These are phyloP conservation scores for Blepharisma stoltei DNA, from an alignment of 73 alveolate genomes.

Conservation along the genomic window DNA sequence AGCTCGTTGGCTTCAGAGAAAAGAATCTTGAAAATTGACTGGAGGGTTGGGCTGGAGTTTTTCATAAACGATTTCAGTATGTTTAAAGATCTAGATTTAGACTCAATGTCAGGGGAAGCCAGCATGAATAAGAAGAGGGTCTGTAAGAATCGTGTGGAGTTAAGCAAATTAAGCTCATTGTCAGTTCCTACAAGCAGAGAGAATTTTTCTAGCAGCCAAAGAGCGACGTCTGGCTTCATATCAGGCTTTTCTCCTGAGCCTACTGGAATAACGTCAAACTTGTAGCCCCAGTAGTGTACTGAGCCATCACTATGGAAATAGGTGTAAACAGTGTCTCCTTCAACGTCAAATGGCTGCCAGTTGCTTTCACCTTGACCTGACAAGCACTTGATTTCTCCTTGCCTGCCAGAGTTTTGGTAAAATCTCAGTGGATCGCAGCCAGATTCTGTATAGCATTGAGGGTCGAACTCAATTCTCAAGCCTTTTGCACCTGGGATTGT, in stretches of 20 bases:
- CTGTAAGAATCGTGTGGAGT: not conserved
- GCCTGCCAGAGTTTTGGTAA: conserved; percentile 11
- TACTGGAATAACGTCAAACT: conserved; percentile 28
- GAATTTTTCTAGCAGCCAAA: not conserved
- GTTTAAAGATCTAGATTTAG: not conserved
- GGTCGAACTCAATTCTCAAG: conserved; percentile 27
- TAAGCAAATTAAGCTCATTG: conserved; percentile 1
- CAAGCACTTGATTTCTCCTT: conserved; percentile 25
- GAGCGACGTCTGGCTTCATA: conserved; percentile 18
- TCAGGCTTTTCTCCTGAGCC: not conserved
- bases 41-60: not conserved
- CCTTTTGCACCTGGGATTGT: conserved; percentile 29
- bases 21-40: not conserved
- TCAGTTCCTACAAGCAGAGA: not conserved
- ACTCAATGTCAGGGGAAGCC: not conserved
- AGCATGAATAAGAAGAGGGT: not conserved
- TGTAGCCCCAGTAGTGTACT: conserved; percentile 31
- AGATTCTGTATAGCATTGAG: conserved; percentile 31
- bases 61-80: not conserved
- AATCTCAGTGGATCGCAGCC: conserved; percentile 29
- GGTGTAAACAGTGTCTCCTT: conserved; percentile 30
- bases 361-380: conserved; percentile 24
- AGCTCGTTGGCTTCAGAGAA: not conserved
- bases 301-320: conserved; percentile 37
- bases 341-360: conserved; percentile 29